These are phyloP conservation scores for Colletotrichum karsti DNA, from an alignment of 2,329 filamentous ascomycete genomes.

Conservation along the genomic window DNA sequence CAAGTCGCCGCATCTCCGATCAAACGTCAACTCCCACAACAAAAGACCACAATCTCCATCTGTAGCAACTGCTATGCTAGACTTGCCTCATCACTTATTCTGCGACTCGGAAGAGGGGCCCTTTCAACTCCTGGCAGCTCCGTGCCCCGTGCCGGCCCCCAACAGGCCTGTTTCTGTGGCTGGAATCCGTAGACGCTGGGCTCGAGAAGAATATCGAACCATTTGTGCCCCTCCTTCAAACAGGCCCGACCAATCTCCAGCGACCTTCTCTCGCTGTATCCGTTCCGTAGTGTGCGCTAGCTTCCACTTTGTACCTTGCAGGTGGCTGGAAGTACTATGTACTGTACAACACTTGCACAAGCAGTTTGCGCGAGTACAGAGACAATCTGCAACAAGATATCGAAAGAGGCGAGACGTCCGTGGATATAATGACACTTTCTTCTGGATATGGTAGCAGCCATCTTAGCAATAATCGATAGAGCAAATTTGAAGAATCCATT, in stretches of 20 bases:
- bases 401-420: not conserved
- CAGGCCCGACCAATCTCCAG: not conserved
- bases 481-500: too few species aligned
- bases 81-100: constrained; percentile 9
- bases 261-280: not conserved
- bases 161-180: constrained; percentile 10
- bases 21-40: not conserved
- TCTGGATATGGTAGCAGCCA: not conserved
- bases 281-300: not conserved
- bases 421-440: not conserved
- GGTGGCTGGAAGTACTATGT: too few species aligned
- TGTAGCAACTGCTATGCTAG: not conserved
- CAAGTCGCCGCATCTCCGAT: not conserved
- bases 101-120: constrained; percentile 25
- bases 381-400: not conserved
- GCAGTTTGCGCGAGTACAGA: too few species aligned
- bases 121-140: constrained; percentile 9
- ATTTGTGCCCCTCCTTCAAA: constrained; percentile 9
- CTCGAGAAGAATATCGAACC: constrained; percentile 15
- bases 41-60: too few species aligned
- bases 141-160: constrained; percentile 14
- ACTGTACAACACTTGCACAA: too few species aligned
- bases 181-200: not conserved
- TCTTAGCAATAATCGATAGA: not conserved
- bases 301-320: too few species aligned